Conservation (phyloP, 139 green algal genomes). For the Tetradesmus lagerheimii region DNA sequence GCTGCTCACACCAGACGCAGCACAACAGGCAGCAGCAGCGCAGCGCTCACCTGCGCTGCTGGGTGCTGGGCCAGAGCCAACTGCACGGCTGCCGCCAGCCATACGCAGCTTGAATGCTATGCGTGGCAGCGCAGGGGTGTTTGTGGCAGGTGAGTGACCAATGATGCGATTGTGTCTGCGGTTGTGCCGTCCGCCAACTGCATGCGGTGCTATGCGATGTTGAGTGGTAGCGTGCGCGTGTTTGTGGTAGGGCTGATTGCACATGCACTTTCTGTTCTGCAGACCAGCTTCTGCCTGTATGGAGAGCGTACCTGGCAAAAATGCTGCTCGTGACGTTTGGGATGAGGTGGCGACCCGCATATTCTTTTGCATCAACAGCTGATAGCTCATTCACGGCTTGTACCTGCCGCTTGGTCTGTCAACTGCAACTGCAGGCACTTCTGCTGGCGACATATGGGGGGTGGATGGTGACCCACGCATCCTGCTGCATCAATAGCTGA, state of each 20-base stretch:
- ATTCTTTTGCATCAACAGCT: too few relatives aligned
- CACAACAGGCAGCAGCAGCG: conserved; percentile 3
- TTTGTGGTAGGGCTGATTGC: conserved; percentile 60
- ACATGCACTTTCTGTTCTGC: neutral
- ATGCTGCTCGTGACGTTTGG: conserved; percentile 54
- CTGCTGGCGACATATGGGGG: conserved; percentile 61
- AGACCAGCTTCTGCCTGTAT: too few relatives aligned
- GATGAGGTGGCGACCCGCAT: conserved; percentile 60
- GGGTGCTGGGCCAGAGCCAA: conserved; percentile 38
- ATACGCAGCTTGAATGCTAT: conserved; percentile 53
- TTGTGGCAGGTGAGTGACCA: conserved; percentile 66
- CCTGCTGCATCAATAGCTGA: conserved; percentile 58
- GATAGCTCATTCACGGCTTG: too few relatives aligned
- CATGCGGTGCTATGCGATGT: conserved; percentile 49
- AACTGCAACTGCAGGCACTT: conserved; percentile 48
- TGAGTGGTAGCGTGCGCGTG: conserved; percentile 39
- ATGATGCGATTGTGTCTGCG: too few relatives aligned
- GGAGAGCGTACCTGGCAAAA: too few relatives aligned
- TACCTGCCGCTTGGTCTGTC: too few relatives aligned
- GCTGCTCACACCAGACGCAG: conserved; percentile 38
- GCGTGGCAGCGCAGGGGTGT: conserved; percentile 48
- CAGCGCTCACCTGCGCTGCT: neutral
- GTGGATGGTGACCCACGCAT: conserved; percentile 63
- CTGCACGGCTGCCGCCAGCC: conserved; percentile 50
- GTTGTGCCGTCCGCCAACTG: too few relatives aligned